Evolutionary conservation across 2,329 filamentous ascomycete species (phyloP), one percentile per base, ranked within the genome.

Genomic region (Fusarium sp.): DNA sequence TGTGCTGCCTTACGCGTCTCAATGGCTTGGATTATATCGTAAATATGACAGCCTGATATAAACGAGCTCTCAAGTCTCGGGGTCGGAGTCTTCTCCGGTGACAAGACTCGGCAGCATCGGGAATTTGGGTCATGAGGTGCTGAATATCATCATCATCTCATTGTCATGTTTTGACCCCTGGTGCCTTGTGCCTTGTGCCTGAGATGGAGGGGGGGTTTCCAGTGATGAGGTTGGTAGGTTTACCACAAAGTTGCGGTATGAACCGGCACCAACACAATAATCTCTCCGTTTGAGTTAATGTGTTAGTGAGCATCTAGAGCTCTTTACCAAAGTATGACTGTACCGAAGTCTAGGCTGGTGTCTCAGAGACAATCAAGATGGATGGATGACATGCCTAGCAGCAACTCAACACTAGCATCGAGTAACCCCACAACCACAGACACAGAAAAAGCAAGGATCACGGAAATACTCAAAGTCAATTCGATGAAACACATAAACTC

Each of bases 401-500:
- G 55, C 73, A 57, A 23, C 48, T 40, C 40, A 58, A 35, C 33
- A 70, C 67, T 73, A 74, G 67, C 64, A 75, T 64, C 64, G 58
- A 67, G 60, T 64, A 71, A 75, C 74, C 74, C 74, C 74, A 62
- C 74, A 76, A 69, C 69, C 48, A 40, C 48, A 49, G 45, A 45
- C 55, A 23, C 50, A 41, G 55, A 48, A 55, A 56, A 59, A 59
- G 45, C 64, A 60, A 58, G 74, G 73, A 66, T 74, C 56, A 64
- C 64, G 60, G 37, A 54, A 67, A 61, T 41, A 30, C 40, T 41
- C 27, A 30, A 52, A 62, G 60, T 68, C 44, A 27, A 70, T 69
- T 69, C 64, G 60, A 58, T 58, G 42, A 57, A 62, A 56, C 69
- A 44, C 56, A 38, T 65, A 56, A 52, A 72, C 64, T 69, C 69